Evolutionary conservation across 1,284 basidiomycete species (phyloP).

Genomic region (Sanghuangporus baumii): DNA sequence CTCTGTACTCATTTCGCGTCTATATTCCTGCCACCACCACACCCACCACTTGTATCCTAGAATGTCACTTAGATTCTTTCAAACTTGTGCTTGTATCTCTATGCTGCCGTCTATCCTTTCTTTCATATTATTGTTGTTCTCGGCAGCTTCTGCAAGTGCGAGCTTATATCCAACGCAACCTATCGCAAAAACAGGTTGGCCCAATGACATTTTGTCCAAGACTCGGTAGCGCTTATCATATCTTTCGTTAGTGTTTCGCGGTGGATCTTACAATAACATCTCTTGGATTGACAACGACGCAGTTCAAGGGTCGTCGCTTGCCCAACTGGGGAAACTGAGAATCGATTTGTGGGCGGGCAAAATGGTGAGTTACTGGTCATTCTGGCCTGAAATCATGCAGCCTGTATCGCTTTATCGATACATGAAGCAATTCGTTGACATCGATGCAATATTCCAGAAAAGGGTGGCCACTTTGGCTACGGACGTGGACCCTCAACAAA

Average conservation of each 20-base stretch:
- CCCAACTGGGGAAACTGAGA: slow-evolving; percentile 32
- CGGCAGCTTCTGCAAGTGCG: background rate
- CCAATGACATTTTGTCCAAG: background rate
- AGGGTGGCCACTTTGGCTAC: slow-evolving; percentile 30
- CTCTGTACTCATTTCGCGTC: too few relatives aligned
- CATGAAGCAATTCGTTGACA: background rate
- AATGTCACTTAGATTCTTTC: too few relatives aligned
- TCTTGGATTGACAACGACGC: slow-evolving; percentile 44
- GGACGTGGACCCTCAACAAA: slow-evolving; percentile 28
- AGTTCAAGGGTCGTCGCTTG: slow-evolving; percentile 30
- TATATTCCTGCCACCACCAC: too few relatives aligned
- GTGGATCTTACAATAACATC: slow-evolving; percentile 34
- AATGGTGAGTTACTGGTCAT: slow-evolving; percentile 29
- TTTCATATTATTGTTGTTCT: background rate
- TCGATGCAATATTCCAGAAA: slow-evolving; percentile 1
- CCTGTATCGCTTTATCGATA: too few relatives aligned
- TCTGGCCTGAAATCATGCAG: background rate
- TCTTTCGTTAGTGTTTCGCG: slow-evolving; percentile 13
- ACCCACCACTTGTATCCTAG: too few relatives aligned
- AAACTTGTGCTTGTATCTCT: background rate
- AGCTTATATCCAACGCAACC: slow-evolving; percentile 45
- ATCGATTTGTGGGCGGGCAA: slow-evolving; percentile 39
- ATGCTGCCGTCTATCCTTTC: background rate
- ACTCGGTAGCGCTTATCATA: background rate
- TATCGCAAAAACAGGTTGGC: slow-evolving; percentile 37